Percentiles rank a stretch among this genome's conserved stretches.
Conservation (phyloP, 2,329 filamentous ascomycete genomes). For the Aureobasidium sp. region DNA sequence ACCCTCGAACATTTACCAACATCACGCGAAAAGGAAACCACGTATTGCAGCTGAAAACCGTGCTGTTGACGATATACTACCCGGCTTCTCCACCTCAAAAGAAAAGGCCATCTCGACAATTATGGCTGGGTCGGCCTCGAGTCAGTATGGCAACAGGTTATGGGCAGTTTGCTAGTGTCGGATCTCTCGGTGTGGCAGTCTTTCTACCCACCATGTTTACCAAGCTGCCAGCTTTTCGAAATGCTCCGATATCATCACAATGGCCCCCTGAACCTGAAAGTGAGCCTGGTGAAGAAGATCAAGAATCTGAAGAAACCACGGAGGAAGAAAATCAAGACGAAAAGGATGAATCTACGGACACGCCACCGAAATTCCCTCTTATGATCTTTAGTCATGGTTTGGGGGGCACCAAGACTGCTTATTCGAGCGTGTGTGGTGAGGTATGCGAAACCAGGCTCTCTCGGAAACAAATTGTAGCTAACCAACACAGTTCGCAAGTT, state of each 20-base stretch:
- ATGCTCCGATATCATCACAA: slow-evolving; percentile 50
- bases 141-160: slow-evolving; percentile 53
- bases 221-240: slow-evolving; percentile 58
- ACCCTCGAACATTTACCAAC: slow-evolving; percentile 43
- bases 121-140: slow-evolving; percentile 57
- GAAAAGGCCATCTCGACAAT: slow-evolving; percentile 45
- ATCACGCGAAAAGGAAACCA: slow-evolving; percentile 44
- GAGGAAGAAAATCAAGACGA: background rate
- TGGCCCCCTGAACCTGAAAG: slow-evolving; percentile 36
- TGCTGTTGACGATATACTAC: slow-evolving; percentile 61
- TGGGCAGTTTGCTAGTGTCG: slow-evolving; percentile 52
- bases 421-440: slow-evolving; percentile 57
- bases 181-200: slow-evolving; percentile 44
- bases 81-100: slow-evolving; percentile 42
- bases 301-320: slow-evolving; percentile 25
- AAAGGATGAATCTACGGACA: slow-evolving; percentile 23
- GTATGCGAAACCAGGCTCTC: background rate
- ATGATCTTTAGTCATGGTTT: slow-evolving; percentile 62
- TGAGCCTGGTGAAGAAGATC: slow-evolving; percentile 30
- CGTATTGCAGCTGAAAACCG: slow-evolving; percentile 50
- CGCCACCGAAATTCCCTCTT: slow-evolving; percentile 50
- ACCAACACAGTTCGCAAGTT: slow-evolving; percentile 47
- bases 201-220: slow-evolving; percentile 57
- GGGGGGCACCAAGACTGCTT: slow-evolving; percentile 56
- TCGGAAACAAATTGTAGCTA: background rate